phyloP scores from a whole-genome alignment of 1,284 basidiomycete genomes.

The Fomes fomentarius region DNA sequence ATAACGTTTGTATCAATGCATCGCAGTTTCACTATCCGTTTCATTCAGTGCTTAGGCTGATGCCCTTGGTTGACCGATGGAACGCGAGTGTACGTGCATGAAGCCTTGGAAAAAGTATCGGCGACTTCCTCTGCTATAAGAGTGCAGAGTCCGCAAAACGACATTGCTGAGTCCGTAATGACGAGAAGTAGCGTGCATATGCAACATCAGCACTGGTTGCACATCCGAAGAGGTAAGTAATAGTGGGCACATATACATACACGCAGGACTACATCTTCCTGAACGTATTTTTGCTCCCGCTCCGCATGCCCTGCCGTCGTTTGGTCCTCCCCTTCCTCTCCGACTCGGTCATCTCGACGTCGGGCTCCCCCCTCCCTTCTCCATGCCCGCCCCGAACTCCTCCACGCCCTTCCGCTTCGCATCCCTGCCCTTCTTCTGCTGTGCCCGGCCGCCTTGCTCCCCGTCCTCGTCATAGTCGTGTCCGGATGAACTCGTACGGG shows the following conservation, averaged over 20 bases:
- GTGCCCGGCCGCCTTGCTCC: constrained; percentile 22
- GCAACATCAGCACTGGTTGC: too few relatives aligned
- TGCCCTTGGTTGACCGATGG: too few relatives aligned
- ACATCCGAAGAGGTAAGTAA: too few relatives aligned
- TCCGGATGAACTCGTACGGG: constrained; percentile 41
- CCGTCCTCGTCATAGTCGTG: constrained; percentile 37
- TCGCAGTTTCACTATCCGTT: too few relatives aligned
- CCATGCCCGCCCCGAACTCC: constrained; percentile 84
- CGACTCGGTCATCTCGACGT: constrained; percentile 52
- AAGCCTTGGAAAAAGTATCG: too few relatives aligned
- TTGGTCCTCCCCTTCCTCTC: constrained; percentile 72
- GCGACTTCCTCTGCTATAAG: too few relatives aligned
- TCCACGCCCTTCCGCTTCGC: constrained; percentile 68
- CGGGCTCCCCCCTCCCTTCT: constrained; percentile 67
- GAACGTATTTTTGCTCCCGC: constrained; percentile 88
- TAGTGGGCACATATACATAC: neutral
- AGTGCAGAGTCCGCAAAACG: too few relatives aligned
- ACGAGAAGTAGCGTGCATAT: too few relatives aligned
- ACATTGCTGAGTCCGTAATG: too few relatives aligned
- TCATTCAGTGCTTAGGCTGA: too few relatives aligned
- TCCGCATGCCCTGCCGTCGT: constrained; percentile 73
- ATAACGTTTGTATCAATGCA: too few relatives aligned
- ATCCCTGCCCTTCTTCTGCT: constrained; percentile 33
- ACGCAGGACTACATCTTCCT: constrained; percentile 39
- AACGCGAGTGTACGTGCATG: too few relatives aligned